Conservation (phyloP, 1,284 basidiomycete genomes). For the Neolentinus lepideus region DNA sequence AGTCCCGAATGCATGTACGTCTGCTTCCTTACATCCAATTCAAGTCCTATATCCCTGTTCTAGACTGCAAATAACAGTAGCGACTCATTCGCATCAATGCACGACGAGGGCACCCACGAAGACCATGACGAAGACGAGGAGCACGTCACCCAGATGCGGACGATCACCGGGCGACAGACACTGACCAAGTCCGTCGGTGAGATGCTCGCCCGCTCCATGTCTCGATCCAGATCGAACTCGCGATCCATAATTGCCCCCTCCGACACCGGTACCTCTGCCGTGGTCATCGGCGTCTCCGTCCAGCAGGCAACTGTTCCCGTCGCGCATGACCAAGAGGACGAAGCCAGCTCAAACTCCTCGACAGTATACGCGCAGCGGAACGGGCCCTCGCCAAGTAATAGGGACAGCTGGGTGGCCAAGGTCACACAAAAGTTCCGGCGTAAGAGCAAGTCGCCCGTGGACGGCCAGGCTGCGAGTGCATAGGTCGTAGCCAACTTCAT, state of each 20-base stretch:
- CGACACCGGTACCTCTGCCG: constrained; percentile 20
- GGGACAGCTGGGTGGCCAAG: constrained; percentile 34
- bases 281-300: constrained; percentile 53
- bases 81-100: constrained; percentile 43
- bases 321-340: constrained; percentile 21
- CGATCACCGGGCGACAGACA: too few relatives aligned
- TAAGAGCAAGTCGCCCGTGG: constrained; percentile 26
- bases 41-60: constrained; percentile 6
- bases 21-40: constrained; percentile 1
- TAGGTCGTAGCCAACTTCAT: constrained; percentile 3
- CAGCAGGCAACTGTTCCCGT: constrained; percentile 46
- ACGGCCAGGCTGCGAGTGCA: background rate
- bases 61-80: constrained; percentile 35
- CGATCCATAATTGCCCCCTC: constrained; percentile 9
- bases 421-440: constrained; percentile 44
- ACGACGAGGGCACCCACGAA: constrained; percentile 23
- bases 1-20: constrained; percentile 38
- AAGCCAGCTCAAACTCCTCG: constrained; percentile 7
- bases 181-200: constrained; percentile 42
- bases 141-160: constrained; percentile 52
- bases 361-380: constrained; percentile 11
- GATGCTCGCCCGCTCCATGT: constrained; percentile 45
- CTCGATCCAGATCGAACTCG: constrained; percentile 36
- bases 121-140: constrained; percentile 35
- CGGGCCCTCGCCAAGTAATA: constrained; percentile 23